Evolutionary conservation across 2,329 filamentous ascomycete species (phyloP).

Genomic region (Penicillium capsulatum): DNA sequence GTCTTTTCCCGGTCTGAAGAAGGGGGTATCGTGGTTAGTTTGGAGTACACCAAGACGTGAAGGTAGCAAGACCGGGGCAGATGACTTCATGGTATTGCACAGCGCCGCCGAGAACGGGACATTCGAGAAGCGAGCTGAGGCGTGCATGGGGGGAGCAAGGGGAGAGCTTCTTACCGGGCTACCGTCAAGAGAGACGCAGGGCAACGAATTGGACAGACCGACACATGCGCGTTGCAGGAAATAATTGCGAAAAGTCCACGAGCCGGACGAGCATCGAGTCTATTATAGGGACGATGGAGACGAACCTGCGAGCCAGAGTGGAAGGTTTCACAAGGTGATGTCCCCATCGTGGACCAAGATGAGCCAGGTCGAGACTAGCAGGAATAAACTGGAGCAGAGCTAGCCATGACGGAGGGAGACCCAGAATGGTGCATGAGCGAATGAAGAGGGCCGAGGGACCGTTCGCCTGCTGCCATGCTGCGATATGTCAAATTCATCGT

Average conservation of each 20-base stretch:
- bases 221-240: constrained; percentile 10
- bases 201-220: constrained; percentile 14
- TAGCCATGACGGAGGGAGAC: constrained; percentile 13
- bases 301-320: neutral
- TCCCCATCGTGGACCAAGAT: neutral
- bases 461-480: constrained; percentile 11
- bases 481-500: constrained; percentile 24
- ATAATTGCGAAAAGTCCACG: constrained; percentile 7
- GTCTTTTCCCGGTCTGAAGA: neutral
- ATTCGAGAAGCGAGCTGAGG: neutral
- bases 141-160: too few relatives aligned
- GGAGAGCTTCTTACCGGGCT: constrained; percentile 5
- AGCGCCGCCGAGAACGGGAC: neutral
- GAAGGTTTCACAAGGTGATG: constrained; percentile 14
- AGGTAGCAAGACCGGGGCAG: too few relatives aligned
- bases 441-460: constrained; percentile 8
- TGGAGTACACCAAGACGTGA: too few relatives aligned
- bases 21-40: too few relatives aligned
- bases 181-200: constrained; percentile 9
- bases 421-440: constrained; percentile 20
- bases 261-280: constrained; percentile 4
- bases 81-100: too few relatives aligned
- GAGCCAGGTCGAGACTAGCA: constrained; percentile 8
- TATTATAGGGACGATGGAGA: constrained; percentile 13
- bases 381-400: constrained; percentile 11